Evolutionary conservation across 140 eudicot species (phyloP), one percentile per base, ranked within the genome.

Genomic region (Stevia rebaudiana): DNA sequence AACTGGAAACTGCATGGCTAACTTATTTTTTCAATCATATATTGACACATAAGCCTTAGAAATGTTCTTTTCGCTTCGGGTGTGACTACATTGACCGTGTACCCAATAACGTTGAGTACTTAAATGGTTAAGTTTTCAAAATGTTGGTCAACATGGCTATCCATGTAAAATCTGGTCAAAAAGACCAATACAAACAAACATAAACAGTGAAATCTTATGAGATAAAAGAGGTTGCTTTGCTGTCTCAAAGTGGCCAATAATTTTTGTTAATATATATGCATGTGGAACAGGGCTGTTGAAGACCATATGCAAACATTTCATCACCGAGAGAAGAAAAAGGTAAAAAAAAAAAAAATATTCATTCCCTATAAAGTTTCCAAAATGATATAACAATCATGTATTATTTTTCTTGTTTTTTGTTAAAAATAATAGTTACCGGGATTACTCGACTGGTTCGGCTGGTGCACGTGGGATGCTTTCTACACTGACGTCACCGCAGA

Each of bases 381-480:
- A 60, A 42, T 35, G 19, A 56, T 10, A 6, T 23, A 11, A 42
- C 1, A 7, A 11, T 18, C 5, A 8, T 23, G 19, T 31, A 42
- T 54, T 44, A 22, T 48, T 16, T 43, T 13, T 43, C 4, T 43
- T 21, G 8, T 33, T 44, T 62, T 16, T 61, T 10, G 58, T 33
- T 22, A n/a, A n/a, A 56, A 35, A 18, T 28, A 79, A 65, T 51
- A 90, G 98, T 72, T 90, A 72, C 94, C 98, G 18, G 75, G 82
- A 28, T 68, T 80, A 61, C 68, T 87, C n/a, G 94, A 90, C 71
- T 84, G 90, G 90, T 90, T 90, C 68, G 98, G 98, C 23, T 90
- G 98, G 98, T 90, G 97, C 80, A 90, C 97, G 6, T 87, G 95
- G 95, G 97, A 90, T 77, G 97, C 97, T 74, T 90, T 90, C 71